A percentile compares a stretch with the other conserved stretches of the same genome.
Evolutionary conservation across 257 asterid genomes (phyloP).

Genomic region (Solanum gracilifrons): DNA sequence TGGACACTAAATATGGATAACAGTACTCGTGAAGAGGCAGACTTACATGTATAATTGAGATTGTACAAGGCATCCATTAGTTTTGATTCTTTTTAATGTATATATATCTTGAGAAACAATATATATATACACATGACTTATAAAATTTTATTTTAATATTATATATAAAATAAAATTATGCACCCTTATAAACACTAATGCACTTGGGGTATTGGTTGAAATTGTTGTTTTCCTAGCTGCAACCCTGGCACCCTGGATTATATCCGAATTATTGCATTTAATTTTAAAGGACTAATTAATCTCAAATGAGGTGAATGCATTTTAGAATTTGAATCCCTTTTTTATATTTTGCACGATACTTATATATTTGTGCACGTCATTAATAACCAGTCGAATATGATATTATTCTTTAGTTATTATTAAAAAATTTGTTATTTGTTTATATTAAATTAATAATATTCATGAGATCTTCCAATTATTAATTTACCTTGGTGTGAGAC

Average conservation of each 20-base stretch:
- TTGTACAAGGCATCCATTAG: not conserved
- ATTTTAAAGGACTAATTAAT: not conserved
- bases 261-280: not conserved
- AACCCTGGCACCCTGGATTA: no score
- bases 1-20: not conserved
- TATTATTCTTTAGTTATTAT: not conserved
- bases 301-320: not conserved
- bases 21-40: not conserved
- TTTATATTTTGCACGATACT: not conserved
- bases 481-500: not conserved
- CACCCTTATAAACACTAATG: not conserved
- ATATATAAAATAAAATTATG: no score
- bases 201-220: not conserved
- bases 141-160: no score
- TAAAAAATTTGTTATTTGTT: accelerated
- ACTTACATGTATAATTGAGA: no score
- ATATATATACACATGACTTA: not conserved
- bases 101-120: no score
- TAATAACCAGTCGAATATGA: not conserved
- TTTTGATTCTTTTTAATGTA: not conserved
- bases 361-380: not conserved
- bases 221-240: not conserved
- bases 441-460: not conserved
- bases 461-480: not conserved
- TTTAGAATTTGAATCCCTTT: not conserved